Conservation (phyloP, 495 filamentous ascomycete species). For the Neurospora sp. region DNA sequence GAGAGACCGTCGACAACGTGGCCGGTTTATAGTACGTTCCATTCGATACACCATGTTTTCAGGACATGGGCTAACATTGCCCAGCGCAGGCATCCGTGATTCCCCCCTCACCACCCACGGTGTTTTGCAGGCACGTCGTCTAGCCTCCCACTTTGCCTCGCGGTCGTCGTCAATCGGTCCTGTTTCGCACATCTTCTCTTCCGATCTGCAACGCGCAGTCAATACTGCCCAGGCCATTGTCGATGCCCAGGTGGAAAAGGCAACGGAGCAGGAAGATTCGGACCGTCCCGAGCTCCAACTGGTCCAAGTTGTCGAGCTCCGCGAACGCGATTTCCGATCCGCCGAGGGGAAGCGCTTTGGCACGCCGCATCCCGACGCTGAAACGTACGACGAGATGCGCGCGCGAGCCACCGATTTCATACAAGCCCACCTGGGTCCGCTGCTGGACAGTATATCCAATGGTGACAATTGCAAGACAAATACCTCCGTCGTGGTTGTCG, state of each 20-base stretch:
- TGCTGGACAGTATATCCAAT: constrained; percentile 28
- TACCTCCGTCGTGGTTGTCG: constrained; percentile 51
- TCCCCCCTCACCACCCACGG: constrained; percentile 77
- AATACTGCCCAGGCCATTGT: constrained; percentile 60
- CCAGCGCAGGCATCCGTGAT: constrained; percentile 68
- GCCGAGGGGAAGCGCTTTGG: constrained; percentile 52
- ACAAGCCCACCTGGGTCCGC: constrained; percentile 44
- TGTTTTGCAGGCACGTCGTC: constrained; percentile 57
- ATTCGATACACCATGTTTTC: not conserved
- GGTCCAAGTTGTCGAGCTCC: constrained; percentile 41
- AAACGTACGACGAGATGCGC: constrained; percentile 56
- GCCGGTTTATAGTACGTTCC: constrained; percentile 56
- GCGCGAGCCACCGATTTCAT: constrained; percentile 53
- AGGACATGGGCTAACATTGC: constrained; percentile 9
- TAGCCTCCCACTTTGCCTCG: constrained; percentile 49
- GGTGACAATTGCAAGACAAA: not conserved
- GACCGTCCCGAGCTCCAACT: constrained; percentile 19
- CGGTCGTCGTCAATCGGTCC: constrained; percentile 26
- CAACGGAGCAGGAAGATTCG: not conserved
- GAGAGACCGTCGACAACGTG: constrained; percentile 82
- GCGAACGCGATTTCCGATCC: constrained; percentile 64
- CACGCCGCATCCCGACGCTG: constrained; percentile 23
- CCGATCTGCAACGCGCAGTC: constrained; percentile 61
- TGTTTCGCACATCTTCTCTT: constrained; percentile 64
- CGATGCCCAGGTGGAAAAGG: constrained; percentile 31